Evolutionary conservation across 805 yeast species (phyloP).

Genomic region (Myxozyma neotropica): DNA sequence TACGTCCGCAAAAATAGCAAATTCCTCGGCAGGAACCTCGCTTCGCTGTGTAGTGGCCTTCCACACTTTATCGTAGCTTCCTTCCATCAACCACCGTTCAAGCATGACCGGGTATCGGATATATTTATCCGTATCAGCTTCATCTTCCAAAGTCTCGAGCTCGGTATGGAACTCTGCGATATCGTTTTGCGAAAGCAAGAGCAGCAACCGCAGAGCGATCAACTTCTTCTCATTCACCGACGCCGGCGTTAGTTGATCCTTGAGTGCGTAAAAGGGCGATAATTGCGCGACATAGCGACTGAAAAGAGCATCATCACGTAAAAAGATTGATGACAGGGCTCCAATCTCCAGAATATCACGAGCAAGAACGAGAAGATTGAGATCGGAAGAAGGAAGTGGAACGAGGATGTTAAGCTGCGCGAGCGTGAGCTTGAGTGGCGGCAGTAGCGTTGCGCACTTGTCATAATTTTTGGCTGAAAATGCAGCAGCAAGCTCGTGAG

Average conservation of each 20-base stretch:
- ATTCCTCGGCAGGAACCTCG: conserved; percentile 65
- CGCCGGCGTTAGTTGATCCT: conserved; percentile 45
- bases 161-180: conserved; percentile 89
- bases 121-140: conserved; percentile 67
- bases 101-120: conserved; percentile 83
- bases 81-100: conserved; percentile 95
- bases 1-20: conserved; percentile 66
- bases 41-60: conserved; percentile 62
- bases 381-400: conserved; percentile 53
- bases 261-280: conserved; percentile 68
- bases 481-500: conserved; percentile 59
- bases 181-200: conserved; percentile 78
- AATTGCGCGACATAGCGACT: conserved; percentile 73
- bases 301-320: conserved; percentile 63
- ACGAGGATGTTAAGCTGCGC: conserved; percentile 76
- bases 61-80: conserved; percentile 91
- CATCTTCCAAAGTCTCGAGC: conserved; percentile 67
- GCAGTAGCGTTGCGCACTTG: conserved; percentile 62
- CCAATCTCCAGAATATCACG: conserved; percentile 87
- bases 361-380: conserved; percentile 69
- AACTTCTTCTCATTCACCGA: conserved; percentile 72
- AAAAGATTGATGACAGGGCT: conserved; percentile 73
- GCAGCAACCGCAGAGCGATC: conserved; percentile 72
- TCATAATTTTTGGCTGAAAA: conserved; percentile 65
- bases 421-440: conserved; percentile 75